These are phyloP conservation scores for Whalleya microplaca DNA, from an alignment of 2,329 filamentous ascomycete species.

Conservation along the genomic window DNA sequence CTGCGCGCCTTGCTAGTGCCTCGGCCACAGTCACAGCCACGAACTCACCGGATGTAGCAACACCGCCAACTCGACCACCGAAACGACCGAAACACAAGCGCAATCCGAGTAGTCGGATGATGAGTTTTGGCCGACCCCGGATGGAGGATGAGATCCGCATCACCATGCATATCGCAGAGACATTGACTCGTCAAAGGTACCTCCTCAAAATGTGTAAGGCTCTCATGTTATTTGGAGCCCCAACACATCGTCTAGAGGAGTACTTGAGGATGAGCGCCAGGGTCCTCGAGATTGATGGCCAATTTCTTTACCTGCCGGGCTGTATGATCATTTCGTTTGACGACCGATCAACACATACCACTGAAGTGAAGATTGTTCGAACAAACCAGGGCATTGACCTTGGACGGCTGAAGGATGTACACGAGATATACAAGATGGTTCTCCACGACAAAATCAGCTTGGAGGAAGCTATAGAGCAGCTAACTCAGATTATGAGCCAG, in stretches of 20 bases:
- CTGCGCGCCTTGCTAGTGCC: conserved; percentile 45
- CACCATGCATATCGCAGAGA: conserved; percentile 62
- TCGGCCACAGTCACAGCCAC: conserved; percentile 16
- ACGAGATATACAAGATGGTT: conserved; percentile 82
- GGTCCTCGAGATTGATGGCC: conserved; percentile 86
- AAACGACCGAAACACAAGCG: conserved; percentile 44
- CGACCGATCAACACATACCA: conserved; percentile 67
- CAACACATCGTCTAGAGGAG: conserved; percentile 88
- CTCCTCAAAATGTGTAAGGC: conserved; percentile 82
- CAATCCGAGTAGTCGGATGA: conserved; percentile 40
- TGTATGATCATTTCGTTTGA: conserved; percentile 96
- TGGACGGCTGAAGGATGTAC: conserved; percentile 73
- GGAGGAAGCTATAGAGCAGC: conserved; percentile 33
- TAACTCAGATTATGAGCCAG: conserved; percentile 30
- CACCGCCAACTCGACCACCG: conserved; percentile 26
- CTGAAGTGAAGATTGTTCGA: conserved; percentile 68
- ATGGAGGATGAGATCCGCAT: conserved; percentile 51
- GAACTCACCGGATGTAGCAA: background rate
- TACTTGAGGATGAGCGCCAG: conserved; percentile 89
- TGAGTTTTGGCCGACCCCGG: conserved; percentile 42
- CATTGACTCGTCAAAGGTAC: conserved; percentile 79
- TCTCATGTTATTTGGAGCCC: conserved; percentile 88
- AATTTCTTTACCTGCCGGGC: conserved; percentile 87
- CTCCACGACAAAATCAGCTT: conserved; percentile 64
- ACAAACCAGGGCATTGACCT: conserved; percentile 72